phyloP scores from a whole-genome alignment of 768 basidiomycete genomes.

The Amanita exitialis region DNA sequence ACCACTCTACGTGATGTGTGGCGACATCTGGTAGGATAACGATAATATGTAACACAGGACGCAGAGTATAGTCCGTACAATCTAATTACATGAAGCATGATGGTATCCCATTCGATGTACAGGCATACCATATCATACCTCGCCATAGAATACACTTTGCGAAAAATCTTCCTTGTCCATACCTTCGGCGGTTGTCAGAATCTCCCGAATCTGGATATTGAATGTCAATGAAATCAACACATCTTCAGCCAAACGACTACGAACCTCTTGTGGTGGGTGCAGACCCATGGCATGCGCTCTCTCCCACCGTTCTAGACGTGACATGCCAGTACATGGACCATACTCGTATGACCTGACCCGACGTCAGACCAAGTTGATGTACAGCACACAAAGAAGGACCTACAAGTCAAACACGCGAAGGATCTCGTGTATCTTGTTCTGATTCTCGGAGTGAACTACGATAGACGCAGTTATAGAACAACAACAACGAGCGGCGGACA shows the following conservation, averaged over 20 bases:
- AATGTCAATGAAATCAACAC: not conserved
- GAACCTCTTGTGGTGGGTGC: conserved; percentile 69
- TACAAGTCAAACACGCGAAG: conserved; percentile 75
- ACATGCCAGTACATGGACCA: conserved; percentile 71
- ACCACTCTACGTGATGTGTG: too few relatives aligned
- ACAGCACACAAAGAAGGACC: not conserved
- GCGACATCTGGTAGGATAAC: too few relatives aligned
- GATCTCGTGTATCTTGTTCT: conserved; percentile 60
- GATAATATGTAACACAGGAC: too few relatives aligned
- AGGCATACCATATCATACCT: not conserved
- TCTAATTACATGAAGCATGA: not conserved
- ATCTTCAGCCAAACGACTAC: conserved; percentile 11
- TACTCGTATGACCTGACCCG: conserved; percentile 58
- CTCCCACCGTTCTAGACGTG: conserved; percentile 84
- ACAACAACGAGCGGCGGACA: conserved; percentile 7
- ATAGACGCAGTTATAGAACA: not conserved
- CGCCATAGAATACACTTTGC: conserved; percentile 51
- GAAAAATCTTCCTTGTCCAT: conserved; percentile 38
- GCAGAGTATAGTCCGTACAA: too few relatives aligned
- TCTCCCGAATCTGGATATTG: conserved; percentile 55
- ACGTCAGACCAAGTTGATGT: conserved; percentile 5
- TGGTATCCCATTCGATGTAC: not conserved
- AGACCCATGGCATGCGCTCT: conserved; percentile 71
- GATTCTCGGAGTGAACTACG: conserved; percentile 55
- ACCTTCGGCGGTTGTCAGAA: conserved; percentile 64